Evolutionary conservation across 805 yeast genomes (phyloP), one percentile per base, ranked within the genome.

Genomic region (Allodekkera sacchari): DNA sequence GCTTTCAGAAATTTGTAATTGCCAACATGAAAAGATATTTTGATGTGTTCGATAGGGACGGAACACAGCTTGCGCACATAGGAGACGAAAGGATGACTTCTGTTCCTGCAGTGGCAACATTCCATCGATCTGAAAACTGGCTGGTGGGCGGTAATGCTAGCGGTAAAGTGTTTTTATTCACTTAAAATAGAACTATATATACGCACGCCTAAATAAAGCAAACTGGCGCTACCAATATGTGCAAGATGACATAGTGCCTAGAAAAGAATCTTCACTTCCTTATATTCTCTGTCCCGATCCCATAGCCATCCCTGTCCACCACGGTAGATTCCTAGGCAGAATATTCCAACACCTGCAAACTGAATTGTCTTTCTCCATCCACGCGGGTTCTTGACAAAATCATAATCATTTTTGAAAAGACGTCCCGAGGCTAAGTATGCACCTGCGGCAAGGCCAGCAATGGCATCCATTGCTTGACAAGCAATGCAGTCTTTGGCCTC

Each of bases 61-160:
- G 97, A 1, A 64, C 68, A 23, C 87, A 81, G 40, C 47, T 89
- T 9, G 94, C 87, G 0, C 94, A 84, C 51, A 53, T 89, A 22
- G 66, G 71, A 2, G 47, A 49, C 27, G 68, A 64, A 0, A 49
- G 59, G 14, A 74, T 89, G 53, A 80, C 94, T 0, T 89, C 95
- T 1, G 96, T 92, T 3, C 97, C 98, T 1, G 96, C 97, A 0
- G 96, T 83, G 1, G 68, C 77, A 11, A 64, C 72, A 11, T 70
- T 89, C 61, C 97, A 92, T 52, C 94, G 88, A 2, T 71, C 83
- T 0, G 69, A 78, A 46, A 85, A 89, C 53, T 87, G 96, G 96
- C 57, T 82, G 5, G 87, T 74, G 3, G 98, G 98, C 1, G 97
- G 95, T 7, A 83, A 88, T 37, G 92, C 96, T 14, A 83, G 94